Conservation (phyloP, 768 basidiomycete genomes). For the Hygrocybe coccinea region DNA sequence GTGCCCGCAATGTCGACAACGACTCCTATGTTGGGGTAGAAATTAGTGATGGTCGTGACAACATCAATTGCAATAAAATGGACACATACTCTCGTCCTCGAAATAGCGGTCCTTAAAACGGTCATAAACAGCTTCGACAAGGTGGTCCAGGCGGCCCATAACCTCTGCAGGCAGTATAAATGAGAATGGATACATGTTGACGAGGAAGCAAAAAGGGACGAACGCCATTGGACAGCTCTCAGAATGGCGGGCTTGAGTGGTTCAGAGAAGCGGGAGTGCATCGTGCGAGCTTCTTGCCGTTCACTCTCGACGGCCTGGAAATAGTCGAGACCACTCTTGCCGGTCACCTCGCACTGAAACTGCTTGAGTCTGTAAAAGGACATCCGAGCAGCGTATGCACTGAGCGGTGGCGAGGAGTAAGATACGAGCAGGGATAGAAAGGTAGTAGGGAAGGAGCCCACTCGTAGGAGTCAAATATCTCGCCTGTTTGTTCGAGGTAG, state of each 20-base stretch:
- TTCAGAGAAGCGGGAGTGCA: slow-evolving; percentile 90
- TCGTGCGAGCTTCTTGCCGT: slow-evolving; percentile 77
- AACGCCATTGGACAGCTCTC: slow-evolving; percentile 94
- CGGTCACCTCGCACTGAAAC: slow-evolving; percentile 96
- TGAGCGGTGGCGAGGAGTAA: slow-evolving; percentile 23
- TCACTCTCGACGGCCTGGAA: slow-evolving; percentile 93
- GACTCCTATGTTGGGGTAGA: slow-evolving; percentile 47
- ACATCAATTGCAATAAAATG: not conserved
- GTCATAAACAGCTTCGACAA: slow-evolving; percentile 92
- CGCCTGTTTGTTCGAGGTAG: slow-evolving; percentile 90
- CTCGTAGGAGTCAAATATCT: slow-evolving; percentile 97
- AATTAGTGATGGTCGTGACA: not conserved
- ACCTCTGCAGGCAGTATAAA: slow-evolving; percentile 60
- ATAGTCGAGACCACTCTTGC: slow-evolving; percentile 90
- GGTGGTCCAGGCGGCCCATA: slow-evolving; percentile 89
- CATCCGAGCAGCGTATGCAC: slow-evolving; percentile 85
- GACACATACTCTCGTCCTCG: slow-evolving; percentile 76
- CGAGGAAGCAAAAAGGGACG: slow-evolving; percentile 37
- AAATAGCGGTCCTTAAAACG: slow-evolving; percentile 97
- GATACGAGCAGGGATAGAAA: slow-evolving; percentile 23
- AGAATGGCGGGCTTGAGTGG: slow-evolving; percentile 89
- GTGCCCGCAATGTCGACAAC: slow-evolving; percentile 83
- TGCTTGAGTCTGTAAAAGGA: slow-evolving; percentile 91
- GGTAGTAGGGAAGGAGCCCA: slow-evolving; percentile 41
- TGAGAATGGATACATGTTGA: slow-evolving; percentile 11